Conservation (phyloP, 2,329 filamentous ascomycete genomes). For the Chaetomiaceae sp. region DNA sequence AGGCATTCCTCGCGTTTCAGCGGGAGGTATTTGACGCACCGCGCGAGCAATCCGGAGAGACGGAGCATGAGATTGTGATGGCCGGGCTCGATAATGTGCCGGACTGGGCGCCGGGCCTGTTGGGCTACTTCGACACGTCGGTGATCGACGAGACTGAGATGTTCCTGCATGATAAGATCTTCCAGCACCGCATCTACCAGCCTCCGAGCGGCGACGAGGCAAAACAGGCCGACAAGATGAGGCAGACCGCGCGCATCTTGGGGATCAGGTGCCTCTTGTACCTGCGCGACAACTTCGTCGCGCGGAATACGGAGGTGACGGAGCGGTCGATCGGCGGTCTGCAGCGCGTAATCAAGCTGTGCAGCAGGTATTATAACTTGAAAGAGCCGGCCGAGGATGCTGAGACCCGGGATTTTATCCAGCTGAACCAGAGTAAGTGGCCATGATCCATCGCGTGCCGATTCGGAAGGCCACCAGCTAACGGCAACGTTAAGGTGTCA, state of each 20-base stretch:
- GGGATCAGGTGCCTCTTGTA: slow-evolving; percentile 42
- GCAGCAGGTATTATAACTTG: slow-evolving; percentile 35
- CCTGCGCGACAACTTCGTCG: slow-evolving; percentile 42
- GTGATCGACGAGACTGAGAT: slow-evolving; percentile 38
- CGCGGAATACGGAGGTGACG: slow-evolving; percentile 36
- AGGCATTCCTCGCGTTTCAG: slow-evolving; percentile 43
- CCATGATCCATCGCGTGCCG: too few species aligned
- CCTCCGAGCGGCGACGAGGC: slow-evolving; percentile 17
- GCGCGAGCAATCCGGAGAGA: slow-evolving; percentile 27
- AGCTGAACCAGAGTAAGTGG: slow-evolving; percentile 35
- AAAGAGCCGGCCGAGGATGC: slow-evolving; percentile 30
- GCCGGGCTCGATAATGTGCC: slow-evolving; percentile 31
- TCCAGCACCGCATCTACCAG: slow-evolving; percentile 30
- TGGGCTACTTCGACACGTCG: slow-evolving; percentile 40
- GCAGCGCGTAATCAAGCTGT: slow-evolving; percentile 38
- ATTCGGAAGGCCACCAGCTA: slow-evolving; percentile 8
- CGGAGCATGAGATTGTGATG: slow-evolving; percentile 26
- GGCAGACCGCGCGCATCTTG: slow-evolving; percentile 34
- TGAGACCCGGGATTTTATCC: slow-evolving; percentile 29
- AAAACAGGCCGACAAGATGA: slow-evolving; percentile 29
- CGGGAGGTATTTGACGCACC: slow-evolving; percentile 30
- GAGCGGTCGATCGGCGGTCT: slow-evolving; percentile 38
- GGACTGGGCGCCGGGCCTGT: slow-evolving; percentile 46
- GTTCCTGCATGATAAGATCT: slow-evolving; percentile 41
- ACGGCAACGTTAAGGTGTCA: slow-evolving; percentile 30